Base-by-base conservation (phyloP, 768 basidiomycete species). In the Serpula lacrymans region DNA sequence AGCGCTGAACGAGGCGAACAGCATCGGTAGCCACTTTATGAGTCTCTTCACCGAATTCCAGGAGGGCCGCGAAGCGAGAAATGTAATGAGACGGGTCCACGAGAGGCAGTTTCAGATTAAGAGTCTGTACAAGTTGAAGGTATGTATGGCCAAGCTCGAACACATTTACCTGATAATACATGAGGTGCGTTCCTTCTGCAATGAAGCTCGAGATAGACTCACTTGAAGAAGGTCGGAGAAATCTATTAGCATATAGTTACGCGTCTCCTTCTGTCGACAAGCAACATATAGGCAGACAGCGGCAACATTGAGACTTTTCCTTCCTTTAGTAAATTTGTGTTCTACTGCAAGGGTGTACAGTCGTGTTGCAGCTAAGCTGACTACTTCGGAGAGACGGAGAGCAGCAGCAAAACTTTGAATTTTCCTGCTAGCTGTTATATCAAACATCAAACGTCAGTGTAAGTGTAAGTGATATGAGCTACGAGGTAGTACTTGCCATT, bases 21-120 rank as follows among this genome's bases (percentile, higher is more conserved):
- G 96, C 96, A 56, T 99, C 96, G 4, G 84, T 80, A 2, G 95
- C 92, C 5, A 99, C 92, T 44, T 78, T 82, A 52, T 88, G 80
- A 2, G 90, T 93, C 58, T 95, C 92, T 34, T 94, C 92, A 3
- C 94, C 94, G 50, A 99, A 97, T 60, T 96, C 94, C 34, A 99
- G 84, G 7, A 96, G 75, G 10, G 91, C 83, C 12, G 94, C 85
- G 53, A 98, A 99, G 25, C 96, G 88, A 18, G 88, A 85, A 51
- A 97, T 96, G 65, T 94, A 98, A 60, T 97, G 89, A 0, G 92
- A 90, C 0, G 96, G 95, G 57, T 99, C 95, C 54, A 97, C 84
- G 28, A 92, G 77, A 0, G 92, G 92, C 5, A 93, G 75, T 23
- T 81, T 80, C 28, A 95, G 77, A 49, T 88, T 84, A 38, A 97